Conservation (phyloP, 805 yeast species). For the Hemisphaericaspora nanyangensis region DNA sequence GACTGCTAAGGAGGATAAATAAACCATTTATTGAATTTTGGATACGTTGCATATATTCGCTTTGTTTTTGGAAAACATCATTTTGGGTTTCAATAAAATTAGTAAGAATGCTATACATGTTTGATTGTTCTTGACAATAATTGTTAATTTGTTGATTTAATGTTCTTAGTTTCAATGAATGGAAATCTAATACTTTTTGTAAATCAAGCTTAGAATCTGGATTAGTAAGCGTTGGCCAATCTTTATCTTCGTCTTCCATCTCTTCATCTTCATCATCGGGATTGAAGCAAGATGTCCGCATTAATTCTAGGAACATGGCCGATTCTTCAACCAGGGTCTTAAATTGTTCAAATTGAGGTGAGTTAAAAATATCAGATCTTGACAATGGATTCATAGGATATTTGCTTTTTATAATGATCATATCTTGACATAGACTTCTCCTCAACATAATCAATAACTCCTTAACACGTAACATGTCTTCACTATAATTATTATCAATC, state of each 20-base stretch:
- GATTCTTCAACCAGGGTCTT: conserved; percentile 8
- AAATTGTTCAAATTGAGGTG: conserved; percentile 15
- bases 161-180: conserved; percentile 4
- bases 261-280: conserved; percentile 4
- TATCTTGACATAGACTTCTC: conserved; percentile 24
- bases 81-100: conserved; percentile 15
- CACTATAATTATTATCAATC: conserved; percentile 5
- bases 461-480: conserved; percentile 10
- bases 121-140: conserved; percentile 11
- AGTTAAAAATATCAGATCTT: conserved; percentile 22
- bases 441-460: conserved; percentile 17
- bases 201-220: background rate
- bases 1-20: conserved; percentile 11
- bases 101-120: conserved; percentile 9
- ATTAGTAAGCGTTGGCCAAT: conserved; percentile 1
- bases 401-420: conserved; percentile 19
- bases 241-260: background rate
- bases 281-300: conserved; percentile 4
- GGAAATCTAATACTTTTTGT: conserved; percentile 3
- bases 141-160: conserved; percentile 13
- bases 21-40: conserved; percentile 12
- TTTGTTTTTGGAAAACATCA: conserved; percentile 13
- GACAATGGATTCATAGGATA: conserved; percentile 23
- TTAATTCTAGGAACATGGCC: conserved; percentile 6
- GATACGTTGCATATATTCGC: conserved; percentile 14